Evolutionary conservation across 805 yeast species (phyloP).

Genomic region (Wickerhamia fluorescens): DNA sequence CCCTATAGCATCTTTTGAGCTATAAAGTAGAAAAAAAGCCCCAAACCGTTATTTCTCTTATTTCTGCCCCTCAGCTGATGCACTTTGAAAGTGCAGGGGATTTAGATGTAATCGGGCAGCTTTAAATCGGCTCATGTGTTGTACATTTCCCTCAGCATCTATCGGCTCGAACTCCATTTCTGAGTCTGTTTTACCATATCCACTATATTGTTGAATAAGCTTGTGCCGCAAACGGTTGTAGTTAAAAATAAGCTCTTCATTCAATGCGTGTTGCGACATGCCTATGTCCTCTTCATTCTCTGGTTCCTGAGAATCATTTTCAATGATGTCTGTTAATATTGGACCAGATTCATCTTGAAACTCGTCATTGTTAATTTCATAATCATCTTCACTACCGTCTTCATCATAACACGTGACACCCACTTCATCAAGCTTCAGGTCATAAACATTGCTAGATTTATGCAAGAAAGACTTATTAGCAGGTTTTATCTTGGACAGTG

Average conservation of each 20-base stretch:
- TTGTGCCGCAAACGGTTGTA: constrained; percentile 52
- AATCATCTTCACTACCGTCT: constrained; percentile 38
- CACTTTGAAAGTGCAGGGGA: no score
- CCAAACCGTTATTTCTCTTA: no score
- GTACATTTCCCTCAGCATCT: constrained; percentile 54
- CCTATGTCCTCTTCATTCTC: not conserved
- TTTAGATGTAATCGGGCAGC: constrained; percentile 41
- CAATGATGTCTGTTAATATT: constrained; percentile 7
- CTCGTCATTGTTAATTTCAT: constrained; percentile 12
- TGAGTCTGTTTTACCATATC: constrained; percentile 37
- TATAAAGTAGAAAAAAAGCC: no score
- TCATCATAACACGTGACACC: constrained; percentile 35
- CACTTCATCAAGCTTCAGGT: constrained; percentile 16
- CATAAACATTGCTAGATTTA: not conserved
- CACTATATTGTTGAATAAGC: constrained; percentile 41
- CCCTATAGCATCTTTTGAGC: no score
- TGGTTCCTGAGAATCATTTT: constrained; percentile 7
- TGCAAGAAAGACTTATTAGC: no score
- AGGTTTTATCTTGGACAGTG: constrained; percentile 3
- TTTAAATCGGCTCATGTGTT: constrained; percentile 60
- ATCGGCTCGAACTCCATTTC: constrained; percentile 61
- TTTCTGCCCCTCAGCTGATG: no score
- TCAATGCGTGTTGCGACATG: constrained; percentile 10
- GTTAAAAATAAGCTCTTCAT: constrained; percentile 44
- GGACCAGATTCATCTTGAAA: constrained; percentile 10